Evolutionary conservation across 2,329 filamentous ascomycete species (phyloP).

Genomic region (Huntiella decipiens): DNA sequence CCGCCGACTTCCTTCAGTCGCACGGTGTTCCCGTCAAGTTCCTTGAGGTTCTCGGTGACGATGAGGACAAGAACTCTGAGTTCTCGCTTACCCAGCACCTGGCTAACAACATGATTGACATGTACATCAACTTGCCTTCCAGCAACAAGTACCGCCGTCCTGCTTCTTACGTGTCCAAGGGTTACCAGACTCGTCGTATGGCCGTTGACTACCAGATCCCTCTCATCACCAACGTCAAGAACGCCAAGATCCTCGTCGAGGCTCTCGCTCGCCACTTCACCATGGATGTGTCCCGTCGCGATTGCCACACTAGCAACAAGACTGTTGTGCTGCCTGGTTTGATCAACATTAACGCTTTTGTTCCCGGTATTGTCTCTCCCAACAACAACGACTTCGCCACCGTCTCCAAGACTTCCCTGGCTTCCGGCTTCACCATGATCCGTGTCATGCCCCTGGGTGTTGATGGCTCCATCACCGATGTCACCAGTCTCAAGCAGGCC

Average conservation of each 20-base stretch:
- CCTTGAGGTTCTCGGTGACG: constrained; percentile 64
- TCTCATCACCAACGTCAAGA: constrained; percentile 96
- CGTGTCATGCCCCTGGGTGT: constrained; percentile 59
- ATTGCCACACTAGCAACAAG: constrained; percentile 80
- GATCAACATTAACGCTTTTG: constrained; percentile 64
- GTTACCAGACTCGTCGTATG: constrained; percentile 92
- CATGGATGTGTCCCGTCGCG: constrained; percentile 61
- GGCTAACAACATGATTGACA: constrained; percentile 91
- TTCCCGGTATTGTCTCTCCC: constrained; percentile 48
- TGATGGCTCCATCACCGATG: constrained; percentile 54
- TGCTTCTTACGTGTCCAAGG: constrained; percentile 96
- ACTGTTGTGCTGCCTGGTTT: constrained; percentile 55
- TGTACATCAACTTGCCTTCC: constrained; percentile 98
- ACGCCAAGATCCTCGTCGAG: constrained; percentile 91
- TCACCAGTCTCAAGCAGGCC: constrained; percentile 49
- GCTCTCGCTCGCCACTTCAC: constrained; percentile 80
- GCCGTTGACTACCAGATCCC: constrained; percentile 95
- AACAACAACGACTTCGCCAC: constrained; percentile 48
- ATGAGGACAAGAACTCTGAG: constrained; percentile 78
- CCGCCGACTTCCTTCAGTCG: constrained; percentile 87
- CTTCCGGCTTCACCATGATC: constrained; percentile 63
- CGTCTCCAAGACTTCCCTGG: constrained; percentile 55
- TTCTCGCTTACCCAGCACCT: constrained; percentile 94
- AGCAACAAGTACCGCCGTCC: constrained; percentile 93
- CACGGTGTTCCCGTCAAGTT: constrained; percentile 86